Conservation (phyloP, 352 stramenopile genomes). For the Blastocystis sp. region DNA sequence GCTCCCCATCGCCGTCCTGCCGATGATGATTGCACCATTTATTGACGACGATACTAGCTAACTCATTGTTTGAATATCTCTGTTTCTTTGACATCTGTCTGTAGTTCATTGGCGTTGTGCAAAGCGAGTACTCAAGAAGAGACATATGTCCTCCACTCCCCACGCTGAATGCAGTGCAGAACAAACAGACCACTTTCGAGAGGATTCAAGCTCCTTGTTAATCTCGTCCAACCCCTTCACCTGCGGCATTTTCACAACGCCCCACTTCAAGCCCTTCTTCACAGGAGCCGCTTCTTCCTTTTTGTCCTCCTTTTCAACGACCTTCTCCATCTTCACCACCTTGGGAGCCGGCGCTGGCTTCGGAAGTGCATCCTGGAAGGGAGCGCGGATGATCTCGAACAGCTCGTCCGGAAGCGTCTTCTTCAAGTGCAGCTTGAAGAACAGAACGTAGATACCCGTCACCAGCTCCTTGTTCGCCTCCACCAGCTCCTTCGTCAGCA, state of each 20-base stretch:
- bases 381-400: neutral
- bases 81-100: too few species aligned
- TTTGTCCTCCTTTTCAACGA: neutral
- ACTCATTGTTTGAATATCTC: too few species aligned
- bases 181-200: neutral
- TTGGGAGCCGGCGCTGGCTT: neutral
- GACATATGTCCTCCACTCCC: neutral
- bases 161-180: slow-evolving; percentile 1
- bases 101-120: neutral
- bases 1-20: neutral
- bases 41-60: too few species aligned
- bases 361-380: slow-evolving; percentile 28
- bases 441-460: slow-evolving; percentile 20
- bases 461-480: slow-evolving; percentile 20
- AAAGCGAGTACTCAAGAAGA: neutral
- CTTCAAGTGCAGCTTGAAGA: slow-evolving; percentile 16
- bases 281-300: neutral
- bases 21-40: neutral
- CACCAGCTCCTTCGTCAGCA: neutral
- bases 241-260: neutral
- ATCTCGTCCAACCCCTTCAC: slow-evolving; percentile 23
- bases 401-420: slow-evolving; percentile 4
- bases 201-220: slow-evolving; percentile 6
- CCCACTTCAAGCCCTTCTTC: neutral
- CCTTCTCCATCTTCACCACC: neutral